Evolutionary conservation across 1,284 basidiomycete genomes (phyloP).

Genomic region (Apiotrichum akiyoshidainum): DNA sequence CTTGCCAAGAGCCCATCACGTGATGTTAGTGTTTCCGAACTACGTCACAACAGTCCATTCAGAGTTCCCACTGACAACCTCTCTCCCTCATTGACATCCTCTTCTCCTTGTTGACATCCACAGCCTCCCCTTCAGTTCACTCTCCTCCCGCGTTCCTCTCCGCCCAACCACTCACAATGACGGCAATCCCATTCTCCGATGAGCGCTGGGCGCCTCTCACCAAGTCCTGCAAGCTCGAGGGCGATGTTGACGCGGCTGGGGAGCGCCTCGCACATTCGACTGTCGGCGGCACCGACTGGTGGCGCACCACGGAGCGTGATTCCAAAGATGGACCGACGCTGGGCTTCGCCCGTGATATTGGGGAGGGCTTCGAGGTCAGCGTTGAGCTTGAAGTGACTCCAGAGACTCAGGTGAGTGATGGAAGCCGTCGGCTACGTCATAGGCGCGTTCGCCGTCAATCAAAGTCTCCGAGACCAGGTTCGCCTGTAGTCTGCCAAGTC

Average conservation of each 20-base stretch:
- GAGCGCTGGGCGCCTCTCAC: constrained; percentile 12
- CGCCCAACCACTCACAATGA: background rate
- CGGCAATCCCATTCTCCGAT: constrained; percentile 9
- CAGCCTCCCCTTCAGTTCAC: too few species aligned
- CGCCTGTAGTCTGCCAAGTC: too few species aligned
- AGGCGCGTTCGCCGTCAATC: too few species aligned
- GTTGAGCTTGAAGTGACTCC: constrained; percentile 23
- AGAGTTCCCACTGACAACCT: too few species aligned
- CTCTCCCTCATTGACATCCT: too few species aligned
- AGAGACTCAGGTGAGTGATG: constrained; percentile 13
- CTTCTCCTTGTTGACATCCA: too few species aligned
- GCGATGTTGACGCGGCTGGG: constrained; percentile 5
- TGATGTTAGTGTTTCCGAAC: too few species aligned
- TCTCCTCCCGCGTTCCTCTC: too few species aligned
- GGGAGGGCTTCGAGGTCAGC: constrained; percentile 25
- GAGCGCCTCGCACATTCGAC: constrained; percentile 4
- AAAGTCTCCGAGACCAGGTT: too few species aligned
- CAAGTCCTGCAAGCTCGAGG: constrained; percentile 1
- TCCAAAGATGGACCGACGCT: constrained; percentile 22
- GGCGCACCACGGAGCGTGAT: constrained; percentile 28
- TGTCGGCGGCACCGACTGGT: constrained; percentile 31
- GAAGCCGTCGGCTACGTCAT: too few species aligned
- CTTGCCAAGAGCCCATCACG: too few species aligned
- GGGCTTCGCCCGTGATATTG: constrained; percentile 19
- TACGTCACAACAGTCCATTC: too few species aligned